Evolutionary conservation across 2,329 filamentous ascomycete species (phyloP), one percentile per base, ranked within the genome.

Genomic region (Colletotrichum costaricense): DNA sequence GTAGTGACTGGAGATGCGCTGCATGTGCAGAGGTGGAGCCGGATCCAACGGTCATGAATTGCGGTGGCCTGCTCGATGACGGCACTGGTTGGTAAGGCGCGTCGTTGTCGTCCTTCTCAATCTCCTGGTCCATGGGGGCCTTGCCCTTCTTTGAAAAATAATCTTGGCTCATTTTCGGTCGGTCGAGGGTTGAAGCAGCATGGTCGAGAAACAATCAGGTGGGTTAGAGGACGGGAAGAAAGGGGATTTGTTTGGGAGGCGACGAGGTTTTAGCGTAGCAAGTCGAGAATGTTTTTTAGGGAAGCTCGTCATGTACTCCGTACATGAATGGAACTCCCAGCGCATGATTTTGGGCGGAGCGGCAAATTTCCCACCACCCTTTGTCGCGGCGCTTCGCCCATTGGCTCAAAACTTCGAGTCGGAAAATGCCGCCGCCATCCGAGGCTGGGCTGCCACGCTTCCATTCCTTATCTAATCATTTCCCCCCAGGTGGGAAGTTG

Each of bases 41-140:
- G 76, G 88, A 91, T 71, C 96, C 96, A 63, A 98, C 94, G 5
- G 94, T 97, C 92, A 97, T 94, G 83, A 95, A 98, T 72, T 91
- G 88, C 63, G 93, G 93, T 26, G 67, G 71, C 74, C 79, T 79
- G 71, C 77, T 80, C 63, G 79, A 77, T 69, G 80, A 75, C 35
- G 77, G 75, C 28, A 73, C 42, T 14, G 75, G 75, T 69, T 74
- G 79, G 67, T 71, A 77, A 68, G 76, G 75, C 72, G 76, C 68
- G 76, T 81, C 78, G 74, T 76, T 68, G 55, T 81, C 78, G 72
- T 74, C 69, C 46, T 63, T 67, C 22, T 75, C 72, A 63, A 77
- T 72, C 63, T 81, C 81, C 74, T 79, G 78, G 68, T 77, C 78
- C 63, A 81, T 79, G 70, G 82, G 83, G 78, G 81, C 78, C 81